Evolutionary conservation across 2,329 filamentous ascomycete species (phyloP).

Genomic region (Harringtonia aguacate): DNA sequence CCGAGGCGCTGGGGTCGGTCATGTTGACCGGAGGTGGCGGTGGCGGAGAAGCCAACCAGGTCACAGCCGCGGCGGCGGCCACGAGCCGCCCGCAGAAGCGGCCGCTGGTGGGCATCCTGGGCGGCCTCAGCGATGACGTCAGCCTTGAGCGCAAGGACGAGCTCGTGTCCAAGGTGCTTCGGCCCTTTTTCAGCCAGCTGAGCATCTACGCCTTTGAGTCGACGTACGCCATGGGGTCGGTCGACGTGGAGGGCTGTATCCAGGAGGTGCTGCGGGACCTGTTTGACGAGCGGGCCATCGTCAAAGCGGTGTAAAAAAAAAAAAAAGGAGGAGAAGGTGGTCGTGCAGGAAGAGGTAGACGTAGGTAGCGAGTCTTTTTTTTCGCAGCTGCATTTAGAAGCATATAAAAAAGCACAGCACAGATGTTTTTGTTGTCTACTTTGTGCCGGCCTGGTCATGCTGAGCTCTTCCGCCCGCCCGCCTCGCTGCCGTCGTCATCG

Average conservation of each 20-base stretch:
- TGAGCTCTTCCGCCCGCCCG: background rate
- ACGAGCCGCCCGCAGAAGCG: slow-evolving; percentile 25
- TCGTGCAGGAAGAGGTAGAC: too few relatives aligned
- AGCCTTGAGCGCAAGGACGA: slow-evolving; percentile 51
- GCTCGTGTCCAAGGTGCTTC: slow-evolving; percentile 65
- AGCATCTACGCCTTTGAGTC: slow-evolving; percentile 92
- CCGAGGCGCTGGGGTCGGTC: slow-evolving; percentile 56
- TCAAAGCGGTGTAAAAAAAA: slow-evolving; percentile 40
- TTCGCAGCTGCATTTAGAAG: too few relatives aligned
- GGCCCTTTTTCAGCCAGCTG: slow-evolving; percentile 82
- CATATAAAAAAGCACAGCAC: too few relatives aligned
- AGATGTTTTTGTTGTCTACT: too few relatives aligned
- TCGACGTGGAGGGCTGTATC: slow-evolving; percentile 56
- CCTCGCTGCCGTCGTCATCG: background rate
- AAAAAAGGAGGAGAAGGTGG: too few relatives aligned
- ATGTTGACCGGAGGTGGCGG: slow-evolving; percentile 14
- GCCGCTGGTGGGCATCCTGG: slow-evolving; percentile 38
- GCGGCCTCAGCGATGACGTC: slow-evolving; percentile 45
- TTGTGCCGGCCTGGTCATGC: too few relatives aligned
- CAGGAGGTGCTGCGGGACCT: slow-evolving; percentile 59
- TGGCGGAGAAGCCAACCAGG: slow-evolving; percentile 16
- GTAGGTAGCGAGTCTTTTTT: too few relatives aligned
- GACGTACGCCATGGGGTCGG: slow-evolving; percentile 70
- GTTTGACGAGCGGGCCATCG: slow-evolving; percentile 66
- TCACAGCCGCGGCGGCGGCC: slow-evolving; percentile 17